Percentiles rank a stretch among this genome's conserved stretches.
These are phyloP conservation scores for Tetrapisispora phaffii DNA, from an alignment of 805 yeast species.

Conservation along the genomic window DNA sequence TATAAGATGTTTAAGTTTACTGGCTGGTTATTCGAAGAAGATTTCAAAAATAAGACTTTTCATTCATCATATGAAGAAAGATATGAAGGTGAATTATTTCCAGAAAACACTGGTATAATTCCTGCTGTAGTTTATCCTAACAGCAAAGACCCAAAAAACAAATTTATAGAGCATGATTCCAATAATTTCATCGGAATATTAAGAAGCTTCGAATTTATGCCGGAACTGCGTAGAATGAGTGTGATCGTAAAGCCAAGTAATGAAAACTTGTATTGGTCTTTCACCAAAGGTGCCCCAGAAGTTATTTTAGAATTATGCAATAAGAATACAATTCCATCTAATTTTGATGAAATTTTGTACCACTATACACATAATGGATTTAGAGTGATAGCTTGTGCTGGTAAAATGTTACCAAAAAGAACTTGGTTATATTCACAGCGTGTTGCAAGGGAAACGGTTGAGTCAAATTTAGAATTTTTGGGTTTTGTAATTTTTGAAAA, in stretches of 20 bases:
- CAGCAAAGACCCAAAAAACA: conserved; percentile 20
- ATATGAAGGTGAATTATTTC: conserved; percentile 31
- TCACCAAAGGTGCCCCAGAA: conserved; percentile 96
- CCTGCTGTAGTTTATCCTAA: conserved; percentile 45
- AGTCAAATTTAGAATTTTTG: conserved; percentile 55
- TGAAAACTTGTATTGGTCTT: conserved; percentile 38
- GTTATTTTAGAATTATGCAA: conserved; percentile 72
- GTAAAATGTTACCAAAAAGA: conserved; percentile 38
- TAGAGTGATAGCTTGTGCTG: conserved; percentile 91
- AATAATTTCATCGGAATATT: conserved; percentile 37
- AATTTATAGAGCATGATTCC: conserved; percentile 29
- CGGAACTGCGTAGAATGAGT: conserved; percentile 83
- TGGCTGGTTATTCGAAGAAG: conserved; percentile 66
- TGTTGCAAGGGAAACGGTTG: conserved; percentile 54
- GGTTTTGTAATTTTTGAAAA: conserved; percentile 93
- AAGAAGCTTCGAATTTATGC: conserved; percentile 68
- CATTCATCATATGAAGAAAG: conserved; percentile 32
- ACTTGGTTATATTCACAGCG: conserved; percentile 43
- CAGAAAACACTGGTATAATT: conserved; percentile 35
- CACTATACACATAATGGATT: conserved; percentile 88
- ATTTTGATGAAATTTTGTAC: conserved; percentile 65
- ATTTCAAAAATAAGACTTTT: conserved; percentile 35
- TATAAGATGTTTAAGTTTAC: conserved; percentile 88
- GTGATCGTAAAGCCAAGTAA: conserved; percentile 50
- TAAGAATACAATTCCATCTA: conserved; percentile 58